These are phyloP conservation scores for Babesia sp. DNA, from an alignment of 169 alveolate genomes.

Conservation along the genomic window DNA sequence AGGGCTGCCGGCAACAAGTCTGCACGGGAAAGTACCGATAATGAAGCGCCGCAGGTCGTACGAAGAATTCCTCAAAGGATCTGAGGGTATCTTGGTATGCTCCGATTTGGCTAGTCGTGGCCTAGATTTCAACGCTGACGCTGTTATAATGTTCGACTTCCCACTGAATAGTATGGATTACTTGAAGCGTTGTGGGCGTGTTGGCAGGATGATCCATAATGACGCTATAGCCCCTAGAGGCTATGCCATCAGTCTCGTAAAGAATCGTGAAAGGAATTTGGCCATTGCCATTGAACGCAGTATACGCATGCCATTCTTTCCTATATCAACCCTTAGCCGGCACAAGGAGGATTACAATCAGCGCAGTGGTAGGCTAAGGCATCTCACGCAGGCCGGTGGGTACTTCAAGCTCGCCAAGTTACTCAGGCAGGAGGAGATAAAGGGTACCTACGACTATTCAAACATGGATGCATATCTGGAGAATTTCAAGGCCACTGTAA, in stretches of 20 bases:
- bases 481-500: slow-evolving; percentile 36
- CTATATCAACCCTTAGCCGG: slow-evolving; percentile 41
- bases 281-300: slow-evolving; percentile 59
- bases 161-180: slow-evolving; percentile 60
- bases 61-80: slow-evolving; percentile 7
- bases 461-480: slow-evolving; percentile 52
- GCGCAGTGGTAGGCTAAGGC: slow-evolving; percentile 45
- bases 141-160: slow-evolving; percentile 59
- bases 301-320: slow-evolving; percentile 54
- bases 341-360: slow-evolving; percentile 53
- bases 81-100: slow-evolving; percentile 45
- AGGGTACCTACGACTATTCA: slow-evolving; percentile 50
- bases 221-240: slow-evolving; percentile 45
- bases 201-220: slow-evolving; percentile 45
- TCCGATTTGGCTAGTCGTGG: slow-evolving; percentile 64
- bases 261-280: slow-evolving; percentile 43
- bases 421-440: slow-evolving; percentile 38
- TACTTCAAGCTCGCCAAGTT: slow-evolving; percentile 57
- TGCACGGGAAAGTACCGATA: slow-evolving; percentile 62
- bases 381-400: slow-evolving; percentile 65
- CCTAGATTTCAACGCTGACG: slow-evolving; percentile 56
- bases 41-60: slow-evolving; percentile 42
- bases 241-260: slow-evolving; percentile 38
- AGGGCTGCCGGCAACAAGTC: slow-evolving; percentile 52
- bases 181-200: slow-evolving; percentile 46